phyloP scores from a whole-genome alignment of 148 eudicot genomes.

The Selenicereus undatus region DNA sequence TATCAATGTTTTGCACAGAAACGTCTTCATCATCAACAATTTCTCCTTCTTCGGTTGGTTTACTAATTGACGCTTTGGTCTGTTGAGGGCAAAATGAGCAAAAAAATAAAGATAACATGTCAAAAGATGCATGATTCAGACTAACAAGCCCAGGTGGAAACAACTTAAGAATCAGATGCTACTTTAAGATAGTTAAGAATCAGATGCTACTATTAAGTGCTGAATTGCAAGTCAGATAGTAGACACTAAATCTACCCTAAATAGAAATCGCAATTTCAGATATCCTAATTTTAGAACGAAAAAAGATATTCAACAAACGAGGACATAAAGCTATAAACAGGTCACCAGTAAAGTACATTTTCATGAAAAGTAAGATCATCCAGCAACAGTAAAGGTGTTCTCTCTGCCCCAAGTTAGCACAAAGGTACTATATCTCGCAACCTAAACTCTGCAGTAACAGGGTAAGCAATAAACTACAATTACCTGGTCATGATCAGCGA shows the following conservation, averaged over 20 bases:
- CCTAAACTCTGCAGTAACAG: constrained; percentile 1
- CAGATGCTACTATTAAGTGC: not conserved
- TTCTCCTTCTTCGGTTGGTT: constrained; percentile 33
- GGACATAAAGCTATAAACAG: not conserved
- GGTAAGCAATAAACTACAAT: not conserved
- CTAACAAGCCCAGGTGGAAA: not conserved
- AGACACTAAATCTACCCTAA: not conserved
- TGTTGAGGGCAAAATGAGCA: constrained; percentile 21
- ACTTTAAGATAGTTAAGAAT: not conserved
- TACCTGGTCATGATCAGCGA: constrained; percentile 53
- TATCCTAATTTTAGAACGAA: not conserved
- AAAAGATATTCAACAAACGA: not conserved
- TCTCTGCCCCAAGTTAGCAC: not conserved
- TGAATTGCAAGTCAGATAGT: not conserved
- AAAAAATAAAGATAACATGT: constrained; percentile 10
- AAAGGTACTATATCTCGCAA: constrained; percentile 2
- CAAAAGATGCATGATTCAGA: not conserved
- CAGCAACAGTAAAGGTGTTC: not conserved
- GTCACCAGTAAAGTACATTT: not conserved
- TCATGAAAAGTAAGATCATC: not conserved
- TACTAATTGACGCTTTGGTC: constrained; percentile 29
- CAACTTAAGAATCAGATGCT: not conserved
- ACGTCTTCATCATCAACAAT: constrained; percentile 27
- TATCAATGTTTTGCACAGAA: constrained; percentile 29
- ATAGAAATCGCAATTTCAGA: not conserved